These are phyloP conservation scores for Fusarium duplospermum DNA, from an alignment of 2,329 filamentous ascomycete species.

Conservation along the genomic window DNA sequence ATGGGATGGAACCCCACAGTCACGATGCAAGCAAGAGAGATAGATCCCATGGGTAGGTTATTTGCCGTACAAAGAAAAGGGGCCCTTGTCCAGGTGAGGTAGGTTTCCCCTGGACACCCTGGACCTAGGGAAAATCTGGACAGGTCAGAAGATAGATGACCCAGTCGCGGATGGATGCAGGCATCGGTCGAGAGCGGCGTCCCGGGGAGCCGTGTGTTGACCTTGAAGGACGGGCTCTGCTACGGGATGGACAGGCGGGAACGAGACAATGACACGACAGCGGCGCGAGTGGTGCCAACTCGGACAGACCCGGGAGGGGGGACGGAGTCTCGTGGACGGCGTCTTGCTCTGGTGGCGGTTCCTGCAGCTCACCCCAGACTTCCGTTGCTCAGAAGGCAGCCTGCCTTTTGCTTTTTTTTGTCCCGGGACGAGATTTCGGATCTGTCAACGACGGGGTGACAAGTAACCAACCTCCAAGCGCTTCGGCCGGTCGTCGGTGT, in stretches of 20 bases:
- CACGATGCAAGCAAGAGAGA: slow-evolving; percentile 14
- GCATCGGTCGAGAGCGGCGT: slow-evolving; percentile 38
- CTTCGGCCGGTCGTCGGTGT: slow-evolving; percentile 33
- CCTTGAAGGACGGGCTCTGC: background rate
- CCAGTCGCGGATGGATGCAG: slow-evolving; percentile 36
- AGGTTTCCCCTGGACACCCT: background rate
- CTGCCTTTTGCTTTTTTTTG: background rate
- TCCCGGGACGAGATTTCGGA: slow-evolving; percentile 21
- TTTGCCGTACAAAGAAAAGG: background rate
- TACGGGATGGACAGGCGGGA: slow-evolving; percentile 19
- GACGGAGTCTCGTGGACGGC: slow-evolving; percentile 40
- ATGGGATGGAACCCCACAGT: slow-evolving; percentile 27
- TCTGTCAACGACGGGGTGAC: slow-evolving; percentile 16
- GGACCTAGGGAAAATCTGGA: slow-evolving; percentile 17
- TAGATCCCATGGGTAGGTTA: background rate
- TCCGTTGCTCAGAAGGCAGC: background rate
- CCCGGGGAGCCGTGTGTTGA: slow-evolving; percentile 1
- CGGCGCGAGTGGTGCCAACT: slow-evolving; percentile 42
- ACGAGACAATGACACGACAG: slow-evolving; percentile 36
- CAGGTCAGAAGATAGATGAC: slow-evolving; percentile 28
- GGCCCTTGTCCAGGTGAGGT: background rate
- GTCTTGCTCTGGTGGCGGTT: slow-evolving; percentile 38
- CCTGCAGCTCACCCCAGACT: slow-evolving; percentile 42
- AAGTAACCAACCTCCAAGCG: background rate
- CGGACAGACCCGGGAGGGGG: slow-evolving; percentile 43